Base-by-base conservation (phyloP, 2,329 filamentous ascomycete genomes). In the Aspergillus clavatus region DNA sequence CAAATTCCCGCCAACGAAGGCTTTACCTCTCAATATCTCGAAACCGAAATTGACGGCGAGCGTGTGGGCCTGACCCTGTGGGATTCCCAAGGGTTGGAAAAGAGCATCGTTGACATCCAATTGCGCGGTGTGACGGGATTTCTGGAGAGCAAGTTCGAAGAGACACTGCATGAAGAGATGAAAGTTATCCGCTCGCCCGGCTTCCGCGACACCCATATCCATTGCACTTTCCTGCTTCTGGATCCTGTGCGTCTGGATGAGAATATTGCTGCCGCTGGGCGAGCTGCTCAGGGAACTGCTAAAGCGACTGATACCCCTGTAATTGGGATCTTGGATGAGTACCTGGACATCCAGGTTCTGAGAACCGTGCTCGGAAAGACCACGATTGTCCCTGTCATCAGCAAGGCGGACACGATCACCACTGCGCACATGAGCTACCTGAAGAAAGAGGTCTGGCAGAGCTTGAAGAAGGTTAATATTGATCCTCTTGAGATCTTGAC, bases 371-470 rank as follows among this genome's bases (percentile, higher is more conserved):
- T 95, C 66, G 86, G 87, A 58, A 96, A 95, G 76, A 97, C 93
- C 0, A 95, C 89, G 0, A 89, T 97, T 47, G 88, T 98, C 38
- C 93, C 93, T 0, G 84, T 98, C 47, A 91, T 98, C 61, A 87
- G 89, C 63, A 98, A 98, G 71, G 91, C 93, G 29, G 93, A 98
- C 66, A 96, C 90, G 11, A 86, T 97, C 58, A 97, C 93, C n/a
- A 84, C 86, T 0, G 86, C 87, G 42, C 93, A 98, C 70, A 97
- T 97, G 93, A 77, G 81, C 37, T 84, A 88, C 58, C 79, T 98
- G 54, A 96, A 96, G 75, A 89, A 85, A 70, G 84, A 85, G 10
- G 90, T 98, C 26, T 94, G 87, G 82, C 82, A 88, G 43, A 90
- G 86, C 57, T 76, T 98, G 51, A 91, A 93, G 71, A 83, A 82